A percentile compares a stretch with the other conserved stretches of the same genome.
Conservation (phyloP, 2,329 filamentous ascomycete genomes). For the Curvularia sp. region DNA sequence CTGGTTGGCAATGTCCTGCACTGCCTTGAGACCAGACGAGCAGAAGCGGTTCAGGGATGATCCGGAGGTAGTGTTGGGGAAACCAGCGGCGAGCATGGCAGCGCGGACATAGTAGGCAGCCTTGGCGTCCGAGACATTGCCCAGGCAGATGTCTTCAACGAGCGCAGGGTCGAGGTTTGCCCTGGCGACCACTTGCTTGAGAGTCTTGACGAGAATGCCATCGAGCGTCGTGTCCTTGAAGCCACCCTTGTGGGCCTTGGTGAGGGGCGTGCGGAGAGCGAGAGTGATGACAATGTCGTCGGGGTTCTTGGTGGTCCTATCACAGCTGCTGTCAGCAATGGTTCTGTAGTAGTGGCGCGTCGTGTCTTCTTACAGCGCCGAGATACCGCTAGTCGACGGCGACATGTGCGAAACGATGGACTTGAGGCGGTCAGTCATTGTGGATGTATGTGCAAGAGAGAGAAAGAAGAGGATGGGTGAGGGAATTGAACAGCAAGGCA, state of each 20-base stretch:
- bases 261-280: slow-evolving; percentile 85
- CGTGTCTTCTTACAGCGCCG: slow-evolving; percentile 71
- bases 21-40: slow-evolving; percentile 93
- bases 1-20: slow-evolving; percentile 91
- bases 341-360: neutral
- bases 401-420: slow-evolving; percentile 88
- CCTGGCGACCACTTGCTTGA: slow-evolving; percentile 71
- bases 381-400: slow-evolving; percentile 73
- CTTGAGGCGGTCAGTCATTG: slow-evolving; percentile 76
- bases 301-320: slow-evolving; percentile 86
- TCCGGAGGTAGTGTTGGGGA: slow-evolving; percentile 85
- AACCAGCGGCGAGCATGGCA: slow-evolving; percentile 87
- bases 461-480: neutral
- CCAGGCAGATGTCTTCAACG: slow-evolving; percentile 88
- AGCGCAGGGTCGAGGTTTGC: slow-evolving; percentile 80
- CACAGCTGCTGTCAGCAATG: slow-evolving; percentile 15
- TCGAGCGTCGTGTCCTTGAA: slow-evolving; percentile 95
- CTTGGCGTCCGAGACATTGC: slow-evolving; percentile 87
- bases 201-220: slow-evolving; percentile 80
- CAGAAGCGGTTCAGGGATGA: slow-evolving; percentile 94
- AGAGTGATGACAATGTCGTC: slow-evolving; percentile 97
- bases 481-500: slow-evolving; percentile 1
- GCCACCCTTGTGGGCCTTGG: slow-evolving; percentile 88
- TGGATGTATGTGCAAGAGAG: slow-evolving; percentile 13
- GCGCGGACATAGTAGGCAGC: slow-evolving; percentile 91